Evolutionary conservation across 1,284 basidiomycete species (phyloP).

Genomic region (Ustilago esculenta): DNA sequence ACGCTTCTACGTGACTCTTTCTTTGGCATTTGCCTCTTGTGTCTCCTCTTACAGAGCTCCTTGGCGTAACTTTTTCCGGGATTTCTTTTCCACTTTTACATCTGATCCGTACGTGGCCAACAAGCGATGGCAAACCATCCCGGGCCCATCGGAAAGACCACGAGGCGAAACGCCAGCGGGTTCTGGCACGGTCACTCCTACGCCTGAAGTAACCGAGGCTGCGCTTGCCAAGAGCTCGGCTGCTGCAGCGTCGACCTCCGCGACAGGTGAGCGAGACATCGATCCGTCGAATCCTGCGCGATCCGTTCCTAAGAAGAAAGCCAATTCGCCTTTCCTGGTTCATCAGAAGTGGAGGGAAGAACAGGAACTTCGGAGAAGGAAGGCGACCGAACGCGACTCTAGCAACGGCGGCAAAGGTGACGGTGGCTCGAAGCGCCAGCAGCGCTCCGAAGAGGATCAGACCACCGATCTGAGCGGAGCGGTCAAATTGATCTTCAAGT

Average conservation of each 20-base stretch:
- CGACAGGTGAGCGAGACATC: constrained; percentile 53
- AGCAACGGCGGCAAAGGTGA: constrained; percentile 5
- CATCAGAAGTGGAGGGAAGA: constrained; percentile 60
- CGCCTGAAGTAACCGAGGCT: constrained; percentile 22
- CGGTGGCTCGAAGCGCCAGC: background rate
- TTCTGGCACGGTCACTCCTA: constrained; percentile 45
- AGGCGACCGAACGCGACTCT: constrained; percentile 35
- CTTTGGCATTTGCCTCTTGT: no score
- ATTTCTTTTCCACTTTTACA: constrained; percentile 54
- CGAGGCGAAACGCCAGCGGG: constrained; percentile 45
- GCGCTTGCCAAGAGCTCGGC: background rate
- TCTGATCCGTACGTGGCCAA: constrained; percentile 42
- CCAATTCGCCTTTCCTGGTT: constrained; percentile 58
- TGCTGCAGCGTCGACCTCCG: constrained; percentile 11
- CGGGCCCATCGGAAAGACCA: constrained; percentile 42
- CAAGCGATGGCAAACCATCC: constrained; percentile 39
- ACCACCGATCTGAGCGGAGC: constrained; percentile 29
- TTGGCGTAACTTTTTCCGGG: constrained; percentile 64
- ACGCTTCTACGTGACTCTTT: background rate
- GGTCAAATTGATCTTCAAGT: constrained; percentile 10
- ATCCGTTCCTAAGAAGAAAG: constrained; percentile 59
- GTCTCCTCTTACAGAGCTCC: constrained; percentile 43
- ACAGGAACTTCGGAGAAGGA: constrained; percentile 47
- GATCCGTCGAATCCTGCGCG: constrained; percentile 59
- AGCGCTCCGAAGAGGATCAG: constrained; percentile 6